Evolutionary conservation across 164 flowering plant genomes (phyloP).

Genomic region (Pachysandra terminalis): DNA sequence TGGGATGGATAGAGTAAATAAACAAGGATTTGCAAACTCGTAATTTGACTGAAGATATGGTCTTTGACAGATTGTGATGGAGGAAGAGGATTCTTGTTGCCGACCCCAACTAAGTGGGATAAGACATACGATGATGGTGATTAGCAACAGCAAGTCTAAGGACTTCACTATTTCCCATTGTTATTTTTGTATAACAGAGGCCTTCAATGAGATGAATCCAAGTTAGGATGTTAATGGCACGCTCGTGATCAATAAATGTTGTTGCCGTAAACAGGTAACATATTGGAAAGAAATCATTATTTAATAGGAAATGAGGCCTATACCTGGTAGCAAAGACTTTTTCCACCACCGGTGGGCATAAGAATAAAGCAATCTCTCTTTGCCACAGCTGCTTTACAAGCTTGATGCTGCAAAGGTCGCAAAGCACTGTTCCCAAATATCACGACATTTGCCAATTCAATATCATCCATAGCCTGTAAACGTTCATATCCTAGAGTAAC

Average conservation of each 20-base stretch:
- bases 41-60: no score
- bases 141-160: not conserved
- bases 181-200: not conserved
- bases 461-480: conserved; percentile 71
- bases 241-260: not conserved
- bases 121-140: no score
- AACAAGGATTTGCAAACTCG: no score
- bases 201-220: not conserved
- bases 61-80: no score
- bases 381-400: conserved; percentile 64
- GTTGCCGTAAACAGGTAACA: not conserved
- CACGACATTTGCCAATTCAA: conserved; percentile 91
- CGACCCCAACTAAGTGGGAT: no score
- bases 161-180: not conserved
- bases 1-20: no score
- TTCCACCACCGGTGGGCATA: conserved; percentile 99
- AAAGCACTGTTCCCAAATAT: conserved; percentile 79
- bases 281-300: not conserved
- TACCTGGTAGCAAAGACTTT: conserved; percentile 96
- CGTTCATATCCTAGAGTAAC: conserved; percentile 59
- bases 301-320: not conserved
- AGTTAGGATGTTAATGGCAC: not conserved
- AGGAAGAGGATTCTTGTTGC: no score
- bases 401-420: conserved; percentile 84
- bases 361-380: conserved; percentile 85